Conservation (phyloP, 305 asterid genomes). For the Fraxinus baroniana region DNA sequence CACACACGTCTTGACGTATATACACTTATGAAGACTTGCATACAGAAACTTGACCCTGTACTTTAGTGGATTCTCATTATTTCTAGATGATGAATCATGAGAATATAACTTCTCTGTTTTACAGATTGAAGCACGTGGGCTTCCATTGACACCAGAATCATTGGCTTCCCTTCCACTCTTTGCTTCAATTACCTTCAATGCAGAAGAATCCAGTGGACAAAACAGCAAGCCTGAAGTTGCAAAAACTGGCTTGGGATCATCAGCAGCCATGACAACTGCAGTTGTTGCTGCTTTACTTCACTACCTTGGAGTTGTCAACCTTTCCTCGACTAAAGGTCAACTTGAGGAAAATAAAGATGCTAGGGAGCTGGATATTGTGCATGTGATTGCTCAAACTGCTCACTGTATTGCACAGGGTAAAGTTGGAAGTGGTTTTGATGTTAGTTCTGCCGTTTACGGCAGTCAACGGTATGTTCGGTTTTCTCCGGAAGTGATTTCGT, state of each 20-base stretch:
- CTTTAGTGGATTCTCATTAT: background rate
- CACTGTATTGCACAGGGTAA: conserved; percentile 98
- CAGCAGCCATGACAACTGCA: conserved; percentile 99
- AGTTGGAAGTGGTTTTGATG: conserved; percentile 96
- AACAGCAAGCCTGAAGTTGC: conserved; percentile 90
- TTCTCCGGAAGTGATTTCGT: conserved; percentile 79
- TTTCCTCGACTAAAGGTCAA: conserved; percentile 46
- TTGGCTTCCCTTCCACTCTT: conserved; percentile 89
- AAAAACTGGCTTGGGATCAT: conserved; percentile 95
- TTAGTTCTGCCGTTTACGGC: conserved; percentile 94
- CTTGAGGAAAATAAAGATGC: conserved; percentile 34
- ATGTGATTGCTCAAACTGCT: conserved; percentile 88
- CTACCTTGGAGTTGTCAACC: conserved; percentile 77
- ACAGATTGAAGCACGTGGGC: conserved; percentile 88
- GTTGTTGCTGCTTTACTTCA: conserved; percentile 86
- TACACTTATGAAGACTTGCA: background rate
- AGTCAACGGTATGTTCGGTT: conserved; percentile 88
- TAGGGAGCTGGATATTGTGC: conserved; percentile 64
- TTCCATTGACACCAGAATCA: conserved; percentile 79
- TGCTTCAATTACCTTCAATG: conserved; percentile 73
- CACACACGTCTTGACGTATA: background rate
- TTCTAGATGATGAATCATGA: conserved; percentile 2
- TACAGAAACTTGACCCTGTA: background rate
- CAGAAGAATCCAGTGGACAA: conserved; percentile 65
- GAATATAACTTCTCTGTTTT: conserved; percentile 19